phyloP scores from a whole-genome alignment of 2,329 filamentous ascomycete genomes.

The Sclerotinia trifoliorum region DNA sequence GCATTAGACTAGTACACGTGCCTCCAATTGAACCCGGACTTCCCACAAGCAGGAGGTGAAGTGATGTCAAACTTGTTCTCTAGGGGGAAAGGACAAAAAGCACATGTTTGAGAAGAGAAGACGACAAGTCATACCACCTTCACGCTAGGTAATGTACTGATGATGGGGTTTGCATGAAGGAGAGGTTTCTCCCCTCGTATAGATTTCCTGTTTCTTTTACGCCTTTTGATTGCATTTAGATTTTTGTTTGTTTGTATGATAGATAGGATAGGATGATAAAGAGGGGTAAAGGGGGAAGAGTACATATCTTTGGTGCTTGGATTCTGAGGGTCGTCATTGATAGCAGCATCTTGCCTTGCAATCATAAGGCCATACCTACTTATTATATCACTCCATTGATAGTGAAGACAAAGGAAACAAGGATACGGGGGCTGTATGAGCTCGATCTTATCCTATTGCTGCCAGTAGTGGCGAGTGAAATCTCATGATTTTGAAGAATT shows the following conservation, averaged over 20 bases:
- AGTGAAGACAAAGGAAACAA: not conserved
- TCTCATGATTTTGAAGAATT: not conserved
- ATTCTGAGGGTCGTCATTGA: not conserved
- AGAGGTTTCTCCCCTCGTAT: not conserved
- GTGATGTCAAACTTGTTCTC: not conserved
- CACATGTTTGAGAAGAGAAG: slow-evolving; percentile 5
- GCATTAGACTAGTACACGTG: slow-evolving; percentile 15
- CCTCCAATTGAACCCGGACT: not conserved
- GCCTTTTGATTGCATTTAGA: not conserved
- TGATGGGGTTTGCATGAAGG: no score
- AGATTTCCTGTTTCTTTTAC: not conserved
- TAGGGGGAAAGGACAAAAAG: not conserved
- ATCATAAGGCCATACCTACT: no score
- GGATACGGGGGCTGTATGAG: not conserved
- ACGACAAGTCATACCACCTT: not conserved
- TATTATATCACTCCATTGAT: not conserved
- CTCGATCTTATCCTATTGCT: no score
- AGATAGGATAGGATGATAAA: not conserved
- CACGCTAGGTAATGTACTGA: not conserved
- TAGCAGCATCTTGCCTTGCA: not conserved
- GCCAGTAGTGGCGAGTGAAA: not conserved
- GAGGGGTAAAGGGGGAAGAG: not conserved
- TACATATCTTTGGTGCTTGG: not conserved
- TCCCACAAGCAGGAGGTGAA: not conserved
- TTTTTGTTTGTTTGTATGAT: no score